Conservation (phyloP, 305 asterid genomes). For the Fraxinus baroniana region DNA sequence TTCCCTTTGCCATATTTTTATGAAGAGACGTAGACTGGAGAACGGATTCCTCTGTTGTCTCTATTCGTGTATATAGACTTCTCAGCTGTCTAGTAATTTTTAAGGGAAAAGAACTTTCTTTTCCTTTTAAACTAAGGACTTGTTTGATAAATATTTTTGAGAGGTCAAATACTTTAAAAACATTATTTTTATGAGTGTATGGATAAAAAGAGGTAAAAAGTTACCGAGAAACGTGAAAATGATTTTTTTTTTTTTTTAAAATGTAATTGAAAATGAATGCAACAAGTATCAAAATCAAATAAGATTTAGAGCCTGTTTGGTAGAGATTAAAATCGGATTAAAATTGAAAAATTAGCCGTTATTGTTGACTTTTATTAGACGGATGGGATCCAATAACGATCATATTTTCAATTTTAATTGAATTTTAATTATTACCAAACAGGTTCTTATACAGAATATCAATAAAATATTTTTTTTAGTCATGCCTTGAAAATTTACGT, state of each 20-base stretch:
- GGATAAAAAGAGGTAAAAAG: background rate
- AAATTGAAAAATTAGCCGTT: too few relatives aligned
- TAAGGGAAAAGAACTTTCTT: background rate
- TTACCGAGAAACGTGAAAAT: background rate
- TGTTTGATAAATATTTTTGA: background rate
- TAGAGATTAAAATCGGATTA: too few relatives aligned
- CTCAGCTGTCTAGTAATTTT: background rate
- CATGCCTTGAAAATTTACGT: background rate
- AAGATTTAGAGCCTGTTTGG: too few relatives aligned
- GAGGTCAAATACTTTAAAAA: background rate
- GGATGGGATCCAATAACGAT: too few relatives aligned
- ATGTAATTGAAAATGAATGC: background rate
- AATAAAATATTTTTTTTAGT: too few relatives aligned
- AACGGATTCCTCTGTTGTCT: slow-evolving; percentile 3
- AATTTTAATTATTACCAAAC: too few relatives aligned
- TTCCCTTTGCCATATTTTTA: slow-evolving; percentile 19
- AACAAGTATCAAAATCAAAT: background rate
- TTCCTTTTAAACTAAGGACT: background rate
- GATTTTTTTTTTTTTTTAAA: background rate
- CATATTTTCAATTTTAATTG: too few relatives aligned
- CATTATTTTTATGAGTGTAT: background rate
- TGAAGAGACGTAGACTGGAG: slow-evolving; percentile 30
- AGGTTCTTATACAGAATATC: too few relatives aligned
- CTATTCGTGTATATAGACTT: background rate
- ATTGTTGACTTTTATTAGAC: too few relatives aligned